Conservation (phyloP, 164 flowering plant genomes). For the Vitis amurensis region DNA sequence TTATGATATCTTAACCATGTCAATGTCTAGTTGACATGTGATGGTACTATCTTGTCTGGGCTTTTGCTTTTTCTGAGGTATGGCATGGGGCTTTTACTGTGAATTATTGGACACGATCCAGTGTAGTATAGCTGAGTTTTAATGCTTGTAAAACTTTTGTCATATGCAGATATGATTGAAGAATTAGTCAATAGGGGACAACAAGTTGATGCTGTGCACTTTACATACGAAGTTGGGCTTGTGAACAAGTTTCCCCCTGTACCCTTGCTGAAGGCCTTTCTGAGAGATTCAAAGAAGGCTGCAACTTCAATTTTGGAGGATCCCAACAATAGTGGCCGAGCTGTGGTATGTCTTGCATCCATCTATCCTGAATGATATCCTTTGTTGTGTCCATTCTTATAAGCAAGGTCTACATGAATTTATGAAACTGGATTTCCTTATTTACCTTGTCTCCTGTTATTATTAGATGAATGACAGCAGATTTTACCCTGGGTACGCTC, state of each 20-base stretch:
- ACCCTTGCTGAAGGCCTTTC: constrained; percentile 76
- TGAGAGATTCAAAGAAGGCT: constrained; percentile 82
- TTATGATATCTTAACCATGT: background rate
- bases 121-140: background rate
- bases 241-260: constrained; percentile 85
- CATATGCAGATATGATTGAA: constrained; percentile 77
- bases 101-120: background rate
- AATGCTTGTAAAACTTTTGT: background rate
- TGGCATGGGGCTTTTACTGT: background rate
- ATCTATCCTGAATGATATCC: background rate
- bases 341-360: constrained; percentile 47
- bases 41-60: background rate
- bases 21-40: background rate
- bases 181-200: constrained; percentile 89
- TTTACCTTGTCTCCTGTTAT: background rate
- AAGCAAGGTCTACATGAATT: background rate
- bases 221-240: constrained; percentile 85
- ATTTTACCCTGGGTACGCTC: too few relatives aligned
- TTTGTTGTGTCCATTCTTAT: background rate
- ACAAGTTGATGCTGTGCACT: constrained; percentile 97
- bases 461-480: too few relatives aligned
- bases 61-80: background rate
- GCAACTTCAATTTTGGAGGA: constrained; percentile 66
- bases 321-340: constrained; percentile 64
- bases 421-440: background rate